Conservation (phyloP, 768 basidiomycete species). For the Stropharia rugosoannulata region DNA sequence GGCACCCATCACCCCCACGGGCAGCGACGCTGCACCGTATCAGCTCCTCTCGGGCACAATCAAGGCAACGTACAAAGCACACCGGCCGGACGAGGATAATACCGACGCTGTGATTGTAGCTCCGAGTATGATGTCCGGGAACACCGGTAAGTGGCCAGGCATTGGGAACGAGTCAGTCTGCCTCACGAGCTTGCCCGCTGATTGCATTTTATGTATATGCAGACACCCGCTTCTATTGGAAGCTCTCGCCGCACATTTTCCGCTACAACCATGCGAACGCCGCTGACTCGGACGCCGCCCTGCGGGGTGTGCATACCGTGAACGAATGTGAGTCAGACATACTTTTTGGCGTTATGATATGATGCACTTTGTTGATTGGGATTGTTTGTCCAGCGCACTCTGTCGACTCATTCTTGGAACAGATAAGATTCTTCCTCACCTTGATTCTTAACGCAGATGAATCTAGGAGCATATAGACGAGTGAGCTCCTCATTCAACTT, state of each 20-base stretch:
- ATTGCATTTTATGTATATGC: not conserved
- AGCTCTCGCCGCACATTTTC: conserved; percentile 62
- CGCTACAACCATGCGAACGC: conserved; percentile 55
- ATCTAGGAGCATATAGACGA: too few relatives aligned
- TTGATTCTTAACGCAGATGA: too few relatives aligned
- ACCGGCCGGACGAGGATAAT: conserved; percentile 31
- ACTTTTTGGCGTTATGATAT: too few relatives aligned
- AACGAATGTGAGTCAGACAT: conserved; percentile 55
- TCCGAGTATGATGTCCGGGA: conserved; percentile 60
- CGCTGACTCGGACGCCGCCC: conserved; percentile 27
- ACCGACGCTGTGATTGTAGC: conserved; percentile 40
- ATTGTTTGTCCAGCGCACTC: too few relatives aligned
- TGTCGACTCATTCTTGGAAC: too few relatives aligned
- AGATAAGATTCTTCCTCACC: too few relatives aligned
- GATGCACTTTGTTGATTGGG: too few relatives aligned
- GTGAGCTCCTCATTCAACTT: too few relatives aligned
- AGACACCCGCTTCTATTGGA: conserved; percentile 65
- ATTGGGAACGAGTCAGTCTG: not conserved
- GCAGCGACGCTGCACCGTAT: conserved; percentile 43
- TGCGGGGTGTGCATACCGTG: conserved; percentile 61
- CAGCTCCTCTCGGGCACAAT: conserved; percentile 62
- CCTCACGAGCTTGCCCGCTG: conserved; percentile 16
- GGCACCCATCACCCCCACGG: conserved; percentile 60
- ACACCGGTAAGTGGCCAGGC: conserved; percentile 42
- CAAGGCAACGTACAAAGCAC: conserved; percentile 56